Conservation (phyloP, 2,329 filamentous ascomycete genomes). For the Microsporum ferrugineum region DNA sequence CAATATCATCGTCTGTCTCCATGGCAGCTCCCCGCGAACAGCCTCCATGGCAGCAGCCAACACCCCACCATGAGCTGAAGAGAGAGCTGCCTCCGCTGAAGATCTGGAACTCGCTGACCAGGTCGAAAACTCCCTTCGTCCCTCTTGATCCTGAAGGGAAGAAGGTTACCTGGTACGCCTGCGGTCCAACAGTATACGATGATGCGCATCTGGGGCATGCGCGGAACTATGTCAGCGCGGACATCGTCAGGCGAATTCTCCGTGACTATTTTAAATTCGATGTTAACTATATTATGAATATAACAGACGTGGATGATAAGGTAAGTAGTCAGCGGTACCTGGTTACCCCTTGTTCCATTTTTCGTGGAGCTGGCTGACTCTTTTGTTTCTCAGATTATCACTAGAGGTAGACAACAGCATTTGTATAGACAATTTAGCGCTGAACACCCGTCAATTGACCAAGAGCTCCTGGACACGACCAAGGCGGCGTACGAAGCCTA, state of each 20-base stretch:
- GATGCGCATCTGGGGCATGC: slow-evolving; percentile 74
- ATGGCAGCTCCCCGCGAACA: slow-evolving; percentile 29
- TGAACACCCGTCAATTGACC: slow-evolving; percentile 35
- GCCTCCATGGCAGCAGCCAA: slow-evolving; percentile 36
- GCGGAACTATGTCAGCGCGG: slow-evolving; percentile 80
- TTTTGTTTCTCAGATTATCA: slow-evolving; percentile 42
- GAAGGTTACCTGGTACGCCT: slow-evolving; percentile 76
- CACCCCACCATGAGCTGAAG: slow-evolving; percentile 22
- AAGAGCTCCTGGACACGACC: slow-evolving; percentile 39
- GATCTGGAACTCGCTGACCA: slow-evolving; percentile 70
- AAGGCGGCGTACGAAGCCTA: slow-evolving; percentile 46
- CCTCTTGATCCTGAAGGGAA: slow-evolving; percentile 56
- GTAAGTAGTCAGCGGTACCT: slow-evolving; percentile 25
- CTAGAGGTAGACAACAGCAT: slow-evolving; percentile 62
- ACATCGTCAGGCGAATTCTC: slow-evolving; percentile 75
- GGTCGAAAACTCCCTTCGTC: slow-evolving; percentile 60
- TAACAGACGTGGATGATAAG: slow-evolving; percentile 74
- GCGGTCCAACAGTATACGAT: slow-evolving; percentile 76
- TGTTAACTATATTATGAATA: slow-evolving; percentile 84
- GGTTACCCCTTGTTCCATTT: no score
- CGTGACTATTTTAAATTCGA: slow-evolving; percentile 72
- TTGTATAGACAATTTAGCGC: slow-evolving; percentile 59
- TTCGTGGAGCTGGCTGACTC: background rate
- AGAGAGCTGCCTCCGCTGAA: slow-evolving; percentile 47
- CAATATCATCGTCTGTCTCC: background rate